phyloP scores from a whole-genome alignment of 2,329 filamentous ascomycete genomes.

The Phoma sp. region DNA sequence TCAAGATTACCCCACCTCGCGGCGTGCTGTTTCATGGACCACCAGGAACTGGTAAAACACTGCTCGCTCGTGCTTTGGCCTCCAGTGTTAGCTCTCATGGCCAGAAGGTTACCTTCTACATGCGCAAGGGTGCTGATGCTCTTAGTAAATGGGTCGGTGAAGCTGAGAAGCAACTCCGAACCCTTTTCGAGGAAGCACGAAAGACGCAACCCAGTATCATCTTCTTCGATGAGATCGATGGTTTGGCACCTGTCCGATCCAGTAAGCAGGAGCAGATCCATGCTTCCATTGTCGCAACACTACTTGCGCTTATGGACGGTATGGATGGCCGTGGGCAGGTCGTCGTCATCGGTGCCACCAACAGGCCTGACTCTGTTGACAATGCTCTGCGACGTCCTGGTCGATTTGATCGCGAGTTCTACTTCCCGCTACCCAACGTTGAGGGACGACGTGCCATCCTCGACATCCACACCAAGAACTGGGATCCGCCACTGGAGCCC shows the following conservation, averaged over 20 bases:
- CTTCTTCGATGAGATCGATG: conserved; percentile 99
- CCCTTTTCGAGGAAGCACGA: conserved; percentile 94
- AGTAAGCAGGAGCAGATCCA: conserved; percentile 99
- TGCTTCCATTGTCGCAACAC: conserved; percentile 77
- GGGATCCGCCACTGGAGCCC: conserved; percentile 78
- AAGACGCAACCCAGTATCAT: conserved; percentile 98
- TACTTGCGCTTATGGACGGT: conserved; percentile 59
- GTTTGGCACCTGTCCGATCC: conserved; percentile 90
- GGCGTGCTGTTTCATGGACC: conserved; percentile 97
- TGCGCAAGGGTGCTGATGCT: conserved; percentile 98
- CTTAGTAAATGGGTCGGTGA: conserved; percentile 99
- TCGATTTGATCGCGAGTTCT: conserved; percentile 96
- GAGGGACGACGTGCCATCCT: conserved; percentile 85
- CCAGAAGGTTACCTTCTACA: conserved; percentile 97
- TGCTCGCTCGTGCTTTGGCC: conserved; percentile 91
- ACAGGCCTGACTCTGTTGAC: conserved; percentile 94
- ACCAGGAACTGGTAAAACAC: conserved; percentile 95
- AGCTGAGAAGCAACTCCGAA: conserved; percentile 89
- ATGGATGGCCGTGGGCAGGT: conserved; percentile 73
- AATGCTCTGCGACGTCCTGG: conserved; percentile 93
- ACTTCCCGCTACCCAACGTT: conserved; percentile 89
- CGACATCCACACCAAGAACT: conserved; percentile 93
- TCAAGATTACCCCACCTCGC: conserved; percentile 91
- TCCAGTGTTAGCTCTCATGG: conserved; percentile 89
- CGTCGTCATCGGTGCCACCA: conserved; percentile 98